phyloP scores from a whole-genome alignment of 257 asterid genomes.

The Salvia miltiorrhiza region DNA sequence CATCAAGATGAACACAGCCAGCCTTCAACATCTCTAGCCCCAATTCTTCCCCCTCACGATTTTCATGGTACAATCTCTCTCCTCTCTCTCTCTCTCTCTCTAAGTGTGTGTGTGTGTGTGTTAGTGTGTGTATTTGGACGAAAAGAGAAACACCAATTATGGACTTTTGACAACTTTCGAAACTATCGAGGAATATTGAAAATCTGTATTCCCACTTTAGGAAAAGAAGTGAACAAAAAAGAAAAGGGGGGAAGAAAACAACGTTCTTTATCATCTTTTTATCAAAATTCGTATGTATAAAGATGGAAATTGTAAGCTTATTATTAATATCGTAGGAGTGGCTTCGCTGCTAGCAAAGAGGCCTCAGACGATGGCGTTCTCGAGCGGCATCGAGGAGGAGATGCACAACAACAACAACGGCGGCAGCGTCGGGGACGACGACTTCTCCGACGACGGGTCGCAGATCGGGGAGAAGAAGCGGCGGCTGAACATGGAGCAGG shows the following conservation, averaged over 20 bases:
- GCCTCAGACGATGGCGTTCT: slow-evolving; percentile 32
- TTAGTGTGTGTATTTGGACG: neutral
- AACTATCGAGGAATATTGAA: slow-evolving; percentile 15
- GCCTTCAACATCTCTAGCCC: slow-evolving; percentile 34
- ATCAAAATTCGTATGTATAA: too few species aligned
- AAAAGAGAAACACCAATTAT: slow-evolving; percentile 2
- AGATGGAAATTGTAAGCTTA: too few species aligned
- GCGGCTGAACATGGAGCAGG: slow-evolving; percentile 61
- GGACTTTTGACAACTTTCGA: slow-evolving; percentile 17
- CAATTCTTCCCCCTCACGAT: slow-evolving; percentile 45
- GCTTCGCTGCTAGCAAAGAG: slow-evolving; percentile 42
- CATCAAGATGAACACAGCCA: slow-evolving; percentile 47
- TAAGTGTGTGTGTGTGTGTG: too few species aligned
- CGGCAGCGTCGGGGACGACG: slow-evolving; percentile 34
- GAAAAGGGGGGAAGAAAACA: too few species aligned
- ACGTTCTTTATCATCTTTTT: too few species aligned
- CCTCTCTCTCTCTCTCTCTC: neutral
- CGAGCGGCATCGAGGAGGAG: slow-evolving; percentile 29
- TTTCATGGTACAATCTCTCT: slow-evolving; percentile 32
- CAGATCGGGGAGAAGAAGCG: slow-evolving; percentile 60
- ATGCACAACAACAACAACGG: slow-evolving; percentile 16
- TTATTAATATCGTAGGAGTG: slow-evolving; percentile 41
- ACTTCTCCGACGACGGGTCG: slow-evolving; percentile 49
- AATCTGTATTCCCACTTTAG: slow-evolving; percentile 10
- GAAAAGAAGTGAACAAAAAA: slow-evolving; percentile 4